phyloP scores from a whole-genome alignment of 352 stramenopile species.

The Pythium rhizo-oryzae region DNA sequence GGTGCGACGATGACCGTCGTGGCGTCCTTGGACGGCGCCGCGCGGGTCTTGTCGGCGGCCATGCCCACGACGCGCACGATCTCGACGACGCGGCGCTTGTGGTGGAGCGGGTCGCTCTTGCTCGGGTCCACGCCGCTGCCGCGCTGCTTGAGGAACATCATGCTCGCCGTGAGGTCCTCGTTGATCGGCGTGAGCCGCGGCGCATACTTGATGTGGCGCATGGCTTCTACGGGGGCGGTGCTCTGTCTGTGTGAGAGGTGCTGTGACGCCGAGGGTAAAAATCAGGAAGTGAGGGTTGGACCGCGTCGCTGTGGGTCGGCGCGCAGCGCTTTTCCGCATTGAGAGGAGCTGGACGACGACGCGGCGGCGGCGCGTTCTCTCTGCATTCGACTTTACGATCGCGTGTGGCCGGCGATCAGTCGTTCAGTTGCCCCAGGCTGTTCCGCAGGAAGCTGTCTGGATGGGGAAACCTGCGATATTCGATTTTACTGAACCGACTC shows the following conservation, averaged over 20 bases:
- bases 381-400: background rate
- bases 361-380: background rate
- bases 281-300: slow-evolving; percentile 10
- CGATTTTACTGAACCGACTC: slow-evolving; percentile 6
- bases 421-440: slow-evolving; percentile 3
- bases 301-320: background rate
- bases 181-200: slow-evolving; percentile 62
- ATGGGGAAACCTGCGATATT: slow-evolving; percentile 4
- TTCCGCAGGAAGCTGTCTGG: slow-evolving; percentile 7
- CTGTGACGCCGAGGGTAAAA: background rate
- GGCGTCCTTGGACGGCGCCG: background rate
- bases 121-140: background rate
- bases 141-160: slow-evolving; percentile 33
- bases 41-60: background rate
- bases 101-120: slow-evolving; percentile 16
- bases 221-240: slow-evolving; percentile 12
- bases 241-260: background rate
- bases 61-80: slow-evolving; percentile 9
- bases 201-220: slow-evolving; percentile 53
- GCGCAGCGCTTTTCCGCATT: background rate
- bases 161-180: slow-evolving; percentile 46
- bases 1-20: background rate
- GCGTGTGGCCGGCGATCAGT: background rate
- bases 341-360: background rate
- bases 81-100: slow-evolving; percentile 22